Conservation (phyloP, 345 rosid species). For the Eucalyptus victrix region DNA sequence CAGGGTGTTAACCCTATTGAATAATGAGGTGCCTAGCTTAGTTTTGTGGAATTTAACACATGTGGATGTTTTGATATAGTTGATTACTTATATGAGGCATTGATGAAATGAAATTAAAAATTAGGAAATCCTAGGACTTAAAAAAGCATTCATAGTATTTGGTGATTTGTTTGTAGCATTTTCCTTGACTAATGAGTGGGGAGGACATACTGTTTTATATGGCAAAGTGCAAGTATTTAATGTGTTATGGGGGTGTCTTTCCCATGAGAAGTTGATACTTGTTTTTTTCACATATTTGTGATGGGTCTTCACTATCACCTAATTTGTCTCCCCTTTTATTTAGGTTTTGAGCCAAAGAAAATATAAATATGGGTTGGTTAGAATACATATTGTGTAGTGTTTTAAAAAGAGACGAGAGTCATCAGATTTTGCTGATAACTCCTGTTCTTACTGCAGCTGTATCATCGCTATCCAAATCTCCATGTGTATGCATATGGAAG, state of each 20-base stretch:
- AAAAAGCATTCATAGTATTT: background rate
- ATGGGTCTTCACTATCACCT: background rate
- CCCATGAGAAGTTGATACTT: background rate
- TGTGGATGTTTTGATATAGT: background rate
- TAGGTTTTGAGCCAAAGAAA: background rate
- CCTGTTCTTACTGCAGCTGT: slow-evolving; percentile 26
- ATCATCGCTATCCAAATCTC: slow-evolving; percentile 44
- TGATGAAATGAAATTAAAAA: background rate
- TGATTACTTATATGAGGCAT: background rate
- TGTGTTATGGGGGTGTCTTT: background rate
- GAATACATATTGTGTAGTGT: background rate
- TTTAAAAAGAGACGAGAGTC: background rate
- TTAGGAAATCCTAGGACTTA: background rate
- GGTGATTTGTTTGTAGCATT: background rate
- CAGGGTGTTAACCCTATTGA: background rate
- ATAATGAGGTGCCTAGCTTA: background rate
- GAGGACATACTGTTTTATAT: background rate
- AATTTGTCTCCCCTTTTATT: background rate
- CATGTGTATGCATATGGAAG: slow-evolving; percentile 78
- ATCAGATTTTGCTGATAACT: background rate
- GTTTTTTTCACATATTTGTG: background rate
- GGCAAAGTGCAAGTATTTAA: background rate
- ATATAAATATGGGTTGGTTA: background rate
- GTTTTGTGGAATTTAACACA: background rate
- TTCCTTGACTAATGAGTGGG: background rate